Evolutionary conservation across 345 rosid genomes (phyloP).

Genomic region (Euphorbia peplus): DNA sequence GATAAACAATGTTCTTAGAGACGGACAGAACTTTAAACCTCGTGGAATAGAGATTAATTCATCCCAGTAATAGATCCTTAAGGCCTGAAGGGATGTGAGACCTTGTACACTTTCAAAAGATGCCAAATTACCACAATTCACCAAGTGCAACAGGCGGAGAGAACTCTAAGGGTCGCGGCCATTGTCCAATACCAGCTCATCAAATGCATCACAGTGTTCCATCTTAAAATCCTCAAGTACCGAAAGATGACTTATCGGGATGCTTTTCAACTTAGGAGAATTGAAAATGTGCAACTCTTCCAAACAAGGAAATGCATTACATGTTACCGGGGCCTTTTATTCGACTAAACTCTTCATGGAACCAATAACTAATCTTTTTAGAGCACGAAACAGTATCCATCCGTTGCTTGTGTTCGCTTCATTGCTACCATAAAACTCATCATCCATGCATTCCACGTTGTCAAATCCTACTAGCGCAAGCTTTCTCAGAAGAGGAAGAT

Average conservation of each 20-base stretch:
- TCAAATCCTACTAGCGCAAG: neutral
- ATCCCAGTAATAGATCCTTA: neutral
- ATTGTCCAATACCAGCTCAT: neutral
- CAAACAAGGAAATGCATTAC: conserved; percentile 18
- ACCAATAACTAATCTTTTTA: neutral
- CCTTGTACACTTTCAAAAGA: neutral
- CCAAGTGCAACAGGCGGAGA: neutral
- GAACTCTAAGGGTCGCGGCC: conserved; percentile 3
- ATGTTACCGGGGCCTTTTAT: conserved; percentile 4
- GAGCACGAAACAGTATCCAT: conserved; percentile 6
- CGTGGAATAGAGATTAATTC: neutral
- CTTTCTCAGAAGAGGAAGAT: neutral
- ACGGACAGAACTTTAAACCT: too few species aligned
- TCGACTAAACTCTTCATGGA: conserved; percentile 5
- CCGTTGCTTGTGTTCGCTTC: neutral
- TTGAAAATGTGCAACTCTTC: neutral
- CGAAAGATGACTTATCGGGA: conserved; percentile 4
- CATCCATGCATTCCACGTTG: neutral
- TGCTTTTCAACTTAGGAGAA: conserved; percentile 10
- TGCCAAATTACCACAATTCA: neutral
- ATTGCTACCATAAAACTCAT: conserved; percentile 4
- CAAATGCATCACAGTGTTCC: neutral
- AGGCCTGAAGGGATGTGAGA: neutral
- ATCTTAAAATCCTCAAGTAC: neutral
- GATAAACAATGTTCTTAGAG: too few species aligned